These are phyloP conservation scores for Nicotiana otophora DNA, from an alignment of 257 asterid species.

Conservation along the genomic window DNA sequence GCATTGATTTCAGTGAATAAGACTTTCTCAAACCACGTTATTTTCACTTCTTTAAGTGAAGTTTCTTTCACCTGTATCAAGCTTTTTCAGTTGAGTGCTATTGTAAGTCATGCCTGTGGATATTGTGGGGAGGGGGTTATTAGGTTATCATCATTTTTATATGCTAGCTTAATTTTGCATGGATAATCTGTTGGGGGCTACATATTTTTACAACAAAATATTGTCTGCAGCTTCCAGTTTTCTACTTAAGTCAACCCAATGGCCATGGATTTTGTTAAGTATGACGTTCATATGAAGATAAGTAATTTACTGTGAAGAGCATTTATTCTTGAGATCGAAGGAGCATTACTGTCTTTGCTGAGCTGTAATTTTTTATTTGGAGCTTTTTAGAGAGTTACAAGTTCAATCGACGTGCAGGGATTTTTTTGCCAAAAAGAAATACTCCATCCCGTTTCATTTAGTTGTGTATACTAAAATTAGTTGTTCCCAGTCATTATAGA, in stretches of 20 bases:
- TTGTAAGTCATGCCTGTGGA: not conserved
- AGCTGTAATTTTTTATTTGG: too few species aligned
- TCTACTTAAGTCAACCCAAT: not conserved
- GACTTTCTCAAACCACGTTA: not conserved
- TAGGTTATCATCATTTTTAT: not conserved
- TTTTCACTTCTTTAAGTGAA: not conserved
- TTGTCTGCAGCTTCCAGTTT: not conserved
- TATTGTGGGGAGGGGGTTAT: not conserved
- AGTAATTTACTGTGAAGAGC: too few species aligned
- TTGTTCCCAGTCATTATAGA: too few species aligned
- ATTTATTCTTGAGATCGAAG: too few species aligned
- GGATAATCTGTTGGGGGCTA: not conserved
- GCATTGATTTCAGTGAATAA: slow-evolving; percentile 68
- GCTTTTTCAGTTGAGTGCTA: not conserved
- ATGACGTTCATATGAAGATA: too few species aligned
- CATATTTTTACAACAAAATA: not conserved
- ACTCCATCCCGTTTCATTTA: too few species aligned
- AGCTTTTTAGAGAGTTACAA: too few species aligned
- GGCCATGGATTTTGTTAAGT: not conserved
- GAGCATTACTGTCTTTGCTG: too few species aligned
- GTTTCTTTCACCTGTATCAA: not conserved
- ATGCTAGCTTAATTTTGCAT: not conserved
- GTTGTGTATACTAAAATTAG: too few species aligned
- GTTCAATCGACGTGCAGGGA: too few species aligned
- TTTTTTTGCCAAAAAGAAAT: too few species aligned